A percentile compares a stretch with the other conserved stretches of the same genome.
These are phyloP conservation scores for Penicillium palitans DNA, from an alignment of 2,329 filamentous ascomycete genomes.

Conservation along the genomic window DNA sequence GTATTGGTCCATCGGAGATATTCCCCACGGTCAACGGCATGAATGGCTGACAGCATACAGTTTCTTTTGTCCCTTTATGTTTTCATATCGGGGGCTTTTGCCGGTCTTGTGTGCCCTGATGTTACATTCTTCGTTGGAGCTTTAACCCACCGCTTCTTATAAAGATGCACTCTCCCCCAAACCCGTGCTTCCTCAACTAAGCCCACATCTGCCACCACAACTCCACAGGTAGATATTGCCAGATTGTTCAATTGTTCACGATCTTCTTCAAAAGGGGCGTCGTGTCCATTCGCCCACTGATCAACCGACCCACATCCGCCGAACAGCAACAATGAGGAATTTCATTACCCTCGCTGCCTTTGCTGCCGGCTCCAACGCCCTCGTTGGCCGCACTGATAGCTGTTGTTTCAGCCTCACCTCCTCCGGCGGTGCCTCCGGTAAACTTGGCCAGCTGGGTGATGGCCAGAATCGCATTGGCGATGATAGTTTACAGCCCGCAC, in stretches of 20 bases:
- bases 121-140: constrained; percentile 1
- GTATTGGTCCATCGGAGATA: constrained; percentile 9
- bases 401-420: constrained; percentile 58
- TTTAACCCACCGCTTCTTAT: constrained; percentile 16
- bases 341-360: constrained; percentile 42
- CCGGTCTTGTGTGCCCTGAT: constrained; percentile 8
- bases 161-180: constrained; percentile 13
- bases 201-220: not conserved
- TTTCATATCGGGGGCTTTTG: constrained; percentile 14
- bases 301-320: not conserved
- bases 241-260: not conserved
- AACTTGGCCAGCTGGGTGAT: constrained; percentile 60
- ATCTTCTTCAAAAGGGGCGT: not conserved
- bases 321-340: constrained; percentile 37
- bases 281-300: constrained; percentile 14
- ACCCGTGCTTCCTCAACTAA: not conserved
- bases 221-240: not conserved
- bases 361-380: constrained; percentile 45
- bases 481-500: constrained; percentile 44
- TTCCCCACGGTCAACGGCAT: constrained; percentile 12
- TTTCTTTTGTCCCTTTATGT: constrained; percentile 18
- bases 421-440: constrained; percentile 52
- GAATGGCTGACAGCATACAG: constrained; percentile 1
- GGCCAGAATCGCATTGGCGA: constrained; percentile 63
- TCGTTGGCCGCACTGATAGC: constrained; percentile 38